Evolutionary conservation across 176 grass and related monocot genomes (phyloP).

Genomic region (Leersia perrieri): DNA sequence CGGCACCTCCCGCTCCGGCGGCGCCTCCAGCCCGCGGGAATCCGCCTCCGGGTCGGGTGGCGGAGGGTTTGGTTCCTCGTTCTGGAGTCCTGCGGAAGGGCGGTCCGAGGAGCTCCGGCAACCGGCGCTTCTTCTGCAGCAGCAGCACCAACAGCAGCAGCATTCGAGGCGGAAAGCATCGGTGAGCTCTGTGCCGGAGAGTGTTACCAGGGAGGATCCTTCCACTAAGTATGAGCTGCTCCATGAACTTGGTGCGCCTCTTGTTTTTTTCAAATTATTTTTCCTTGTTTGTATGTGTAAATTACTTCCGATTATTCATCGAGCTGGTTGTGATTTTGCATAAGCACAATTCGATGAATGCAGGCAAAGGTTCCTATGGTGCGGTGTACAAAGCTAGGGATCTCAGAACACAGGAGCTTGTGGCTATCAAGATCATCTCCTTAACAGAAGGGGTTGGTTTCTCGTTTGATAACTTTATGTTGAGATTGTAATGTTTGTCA

Average conservation of each 20-base stretch:
- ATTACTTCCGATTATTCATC: slow-evolving; percentile 8
- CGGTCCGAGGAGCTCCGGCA: slow-evolving; percentile 40
- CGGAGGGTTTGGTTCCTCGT: slow-evolving; percentile 75
- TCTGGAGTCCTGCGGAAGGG: slow-evolving; percentile 52
- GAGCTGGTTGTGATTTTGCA: slow-evolving; percentile 33
- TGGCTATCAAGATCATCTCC: slow-evolving; percentile 98
- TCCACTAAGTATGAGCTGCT: slow-evolving; percentile 95
- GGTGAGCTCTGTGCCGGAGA: slow-evolving; percentile 81
- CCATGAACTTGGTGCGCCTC: slow-evolving; percentile 87
- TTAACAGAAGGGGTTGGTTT: slow-evolving; percentile 88
- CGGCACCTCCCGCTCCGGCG: slow-evolving; percentile 33
- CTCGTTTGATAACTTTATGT: slow-evolving; percentile 14
- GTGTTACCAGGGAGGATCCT: slow-evolving; percentile 78
- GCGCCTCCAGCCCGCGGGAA: slow-evolving; percentile 19
- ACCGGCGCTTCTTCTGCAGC: slow-evolving; percentile 45
- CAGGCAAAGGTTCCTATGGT: slow-evolving; percentile 99
- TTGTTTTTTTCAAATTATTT: slow-evolving; percentile 28
- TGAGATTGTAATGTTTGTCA: neutral
- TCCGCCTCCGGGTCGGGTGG: slow-evolving; percentile 54
- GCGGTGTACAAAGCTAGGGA: slow-evolving; percentile 99
- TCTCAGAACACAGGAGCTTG: slow-evolving; percentile 90
- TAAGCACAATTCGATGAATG: slow-evolving; percentile 36
- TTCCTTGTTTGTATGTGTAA: slow-evolving; percentile 1
- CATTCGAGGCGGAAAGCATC: slow-evolving; percentile 69
- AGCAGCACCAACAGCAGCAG: slow-evolving; percentile 52